A percentile compares a stretch with the other conserved stretches of the same genome.
Conservation (phyloP, 441 rosid species). For the Mallotus japonicus region DNA sequence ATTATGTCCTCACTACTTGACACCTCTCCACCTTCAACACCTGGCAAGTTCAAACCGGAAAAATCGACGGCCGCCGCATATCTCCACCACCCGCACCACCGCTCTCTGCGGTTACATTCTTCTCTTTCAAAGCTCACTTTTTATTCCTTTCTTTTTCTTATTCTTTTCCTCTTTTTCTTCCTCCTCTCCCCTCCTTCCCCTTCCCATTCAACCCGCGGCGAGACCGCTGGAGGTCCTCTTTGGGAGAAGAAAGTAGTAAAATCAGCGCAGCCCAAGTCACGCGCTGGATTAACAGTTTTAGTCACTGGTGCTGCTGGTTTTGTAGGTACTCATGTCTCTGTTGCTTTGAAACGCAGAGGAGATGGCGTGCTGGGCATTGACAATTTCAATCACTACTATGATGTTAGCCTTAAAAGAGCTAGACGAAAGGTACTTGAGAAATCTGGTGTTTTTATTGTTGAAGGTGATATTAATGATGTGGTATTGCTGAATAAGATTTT, state of each 20-base stretch:
- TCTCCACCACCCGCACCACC: slow-evolving; percentile 34
- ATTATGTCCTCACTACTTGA: slow-evolving; percentile 45
- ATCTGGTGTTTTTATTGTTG: slow-evolving; percentile 57
- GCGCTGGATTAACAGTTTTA: slow-evolving; percentile 44
- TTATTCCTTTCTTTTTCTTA: slow-evolving; percentile 46
- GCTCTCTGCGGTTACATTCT: slow-evolving; percentile 44
- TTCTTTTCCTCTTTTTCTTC: slow-evolving; percentile 41
- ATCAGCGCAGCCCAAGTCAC: slow-evolving; percentile 43
- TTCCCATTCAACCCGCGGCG: background rate
- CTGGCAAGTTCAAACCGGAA: slow-evolving; percentile 61
- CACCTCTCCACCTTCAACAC: slow-evolving; percentile 54
- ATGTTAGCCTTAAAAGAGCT: slow-evolving; percentile 50
- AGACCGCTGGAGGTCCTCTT: slow-evolving; percentile 13
- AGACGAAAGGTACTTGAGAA: slow-evolving; percentile 48
- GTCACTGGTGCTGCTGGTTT: slow-evolving; percentile 85
- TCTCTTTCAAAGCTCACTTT: slow-evolving; percentile 35
- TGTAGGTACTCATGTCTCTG: slow-evolving; percentile 61
- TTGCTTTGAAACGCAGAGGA: slow-evolving; percentile 61
- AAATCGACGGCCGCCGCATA: slow-evolving; percentile 27
- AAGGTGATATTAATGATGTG: slow-evolving; percentile 62
- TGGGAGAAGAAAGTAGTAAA: slow-evolving; percentile 53
- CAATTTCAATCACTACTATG: slow-evolving; percentile 66
- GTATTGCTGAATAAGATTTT: slow-evolving; percentile 46
- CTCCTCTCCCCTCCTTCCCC: slow-evolving; percentile 38
- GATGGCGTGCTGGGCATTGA: slow-evolving; percentile 82